Conservation (phyloP, 108 stramenopile species). For the Stephanodiscus minutulus region DNA sequence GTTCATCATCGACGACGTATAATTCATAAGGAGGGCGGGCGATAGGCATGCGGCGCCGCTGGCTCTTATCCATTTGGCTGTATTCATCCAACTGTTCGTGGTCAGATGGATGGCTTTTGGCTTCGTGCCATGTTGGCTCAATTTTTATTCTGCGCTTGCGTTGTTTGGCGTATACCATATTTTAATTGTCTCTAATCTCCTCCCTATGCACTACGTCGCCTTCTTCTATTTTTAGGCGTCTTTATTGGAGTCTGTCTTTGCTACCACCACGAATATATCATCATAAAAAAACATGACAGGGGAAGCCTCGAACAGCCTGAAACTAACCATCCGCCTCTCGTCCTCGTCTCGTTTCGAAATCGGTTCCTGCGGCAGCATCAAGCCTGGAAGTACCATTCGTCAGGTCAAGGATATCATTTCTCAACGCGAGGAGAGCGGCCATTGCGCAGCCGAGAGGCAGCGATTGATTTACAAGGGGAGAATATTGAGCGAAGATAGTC, state of each 20-base stretch:
- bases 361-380: slow-evolving; percentile 25
- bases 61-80: no score
- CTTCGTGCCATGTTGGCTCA: no score
- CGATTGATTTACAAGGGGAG: slow-evolving; percentile 94
- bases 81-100: no score
- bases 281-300: slow-evolving; percentile 18
- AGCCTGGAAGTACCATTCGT: slow-evolving; percentile 36
- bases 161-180: no score
- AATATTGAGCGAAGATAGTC: slow-evolving; percentile 84
- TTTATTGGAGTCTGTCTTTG: no score
- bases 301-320: slow-evolving; percentile 20
- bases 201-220: neutral
- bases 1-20: no score
- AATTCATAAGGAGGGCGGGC: no score
- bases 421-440: slow-evolving; percentile 37
- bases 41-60: no score
- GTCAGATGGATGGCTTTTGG: no score
- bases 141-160: no score
- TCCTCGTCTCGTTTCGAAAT: slow-evolving; percentile 44
- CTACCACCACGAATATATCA: neutral
- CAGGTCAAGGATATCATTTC: slow-evolving; percentile 52
- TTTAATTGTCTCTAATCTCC: neutral
- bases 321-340: slow-evolving; percentile 45
- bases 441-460: slow-evolving; percentile 66
- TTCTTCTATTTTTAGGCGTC: neutral